Base-by-base conservation (phyloP, 2,329 filamentous ascomycete genomes). In the Sporothrix humicola region DNA sequence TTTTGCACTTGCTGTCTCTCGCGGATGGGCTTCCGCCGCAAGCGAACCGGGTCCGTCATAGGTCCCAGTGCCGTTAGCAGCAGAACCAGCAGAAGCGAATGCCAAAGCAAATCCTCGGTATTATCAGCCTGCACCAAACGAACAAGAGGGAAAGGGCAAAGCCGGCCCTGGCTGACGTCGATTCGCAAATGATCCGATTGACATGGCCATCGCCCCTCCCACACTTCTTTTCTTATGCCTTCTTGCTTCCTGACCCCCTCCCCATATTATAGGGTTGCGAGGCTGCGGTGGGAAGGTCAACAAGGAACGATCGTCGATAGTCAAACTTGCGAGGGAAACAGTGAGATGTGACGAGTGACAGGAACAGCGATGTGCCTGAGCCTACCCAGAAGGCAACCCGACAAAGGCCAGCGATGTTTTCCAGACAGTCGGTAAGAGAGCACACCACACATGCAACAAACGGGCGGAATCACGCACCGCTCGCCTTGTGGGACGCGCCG, bases 261-360 rank as follows among this genome's bases (percentile, higher is more conserved):
- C 69, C 69, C 54, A 61, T 48, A 59, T 48, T 50, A 50, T 71
- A 61, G 69, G 58, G 56, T 71, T 63, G 46, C 9, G 69, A 71
- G 58, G 69, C 50, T 20, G 23, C 20, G 20, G 44, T 9, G 15
- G 23, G 48, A 54, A 42, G 44, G 48, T 56, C 6, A 72, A 44
- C 15, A 54, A 66, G 48, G n/a, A 31, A 72, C 46, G 69, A 72
- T 72, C 69, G 58, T 65, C 46, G 56, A 42, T 72, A 71, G 44
- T 50, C 15, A 46, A 46, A 65, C 37, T 65, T 46, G 56, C 17
- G 31, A 20, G 20, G 26, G 50, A 65, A 65, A 65, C 71, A 66
- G 59, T 72, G 71, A 72, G 71, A 72, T 72, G 48, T 72, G 71
- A 72, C 61, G 71, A 72, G n/a, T 52, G 71, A 46, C 59, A 68